Evolutionary conservation across 805 yeast genomes (phyloP).

Genomic region (Yarrowia porcina): DNA sequence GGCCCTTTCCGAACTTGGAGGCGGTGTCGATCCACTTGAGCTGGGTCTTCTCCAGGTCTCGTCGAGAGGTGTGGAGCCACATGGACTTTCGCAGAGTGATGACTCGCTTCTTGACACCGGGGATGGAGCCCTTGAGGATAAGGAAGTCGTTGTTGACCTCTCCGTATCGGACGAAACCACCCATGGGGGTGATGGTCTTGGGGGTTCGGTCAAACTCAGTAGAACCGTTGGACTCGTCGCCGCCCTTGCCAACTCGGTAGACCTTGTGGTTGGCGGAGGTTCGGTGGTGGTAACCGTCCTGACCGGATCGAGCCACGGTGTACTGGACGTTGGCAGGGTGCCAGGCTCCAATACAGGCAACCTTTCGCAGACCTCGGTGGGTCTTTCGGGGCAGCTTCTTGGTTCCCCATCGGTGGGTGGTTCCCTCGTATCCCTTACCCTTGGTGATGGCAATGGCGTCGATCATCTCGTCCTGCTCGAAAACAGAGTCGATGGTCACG

Average conservation of each 20-base stretch:
- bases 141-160: constrained; percentile 94
- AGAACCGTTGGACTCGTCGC: constrained; percentile 89
- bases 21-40: constrained; percentile 99
- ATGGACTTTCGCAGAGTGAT: constrained; percentile 98
- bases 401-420: constrained; percentile 99
- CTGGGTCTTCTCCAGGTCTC: constrained; percentile 92
- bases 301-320: constrained; percentile 99
- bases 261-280: constrained; percentile 99
- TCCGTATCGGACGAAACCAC: constrained; percentile 99
- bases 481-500: constrained; percentile 89
- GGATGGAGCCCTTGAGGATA: constrained; percentile 97
- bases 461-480: constrained; percentile 98
- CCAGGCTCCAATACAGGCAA: constrained; percentile 99
- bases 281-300: constrained; percentile 99
- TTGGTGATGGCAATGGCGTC: constrained; percentile 99
- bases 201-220: constrained; percentile 99
- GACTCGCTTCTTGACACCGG: constrained; percentile 99
- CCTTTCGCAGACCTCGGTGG: constrained; percentile 99
- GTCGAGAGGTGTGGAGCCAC: constrained; percentile 96
- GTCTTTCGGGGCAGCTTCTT: constrained; percentile 99
- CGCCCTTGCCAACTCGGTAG: constrained; percentile 98
- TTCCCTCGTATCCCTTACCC: constrained; percentile 99
- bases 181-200: constrained; percentile 99
- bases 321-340: constrained; percentile 99
- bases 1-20: constrained; percentile 99